Conservation (phyloP, 495 filamentous ascomycete species). For the Apiosordaria backusii region DNA sequence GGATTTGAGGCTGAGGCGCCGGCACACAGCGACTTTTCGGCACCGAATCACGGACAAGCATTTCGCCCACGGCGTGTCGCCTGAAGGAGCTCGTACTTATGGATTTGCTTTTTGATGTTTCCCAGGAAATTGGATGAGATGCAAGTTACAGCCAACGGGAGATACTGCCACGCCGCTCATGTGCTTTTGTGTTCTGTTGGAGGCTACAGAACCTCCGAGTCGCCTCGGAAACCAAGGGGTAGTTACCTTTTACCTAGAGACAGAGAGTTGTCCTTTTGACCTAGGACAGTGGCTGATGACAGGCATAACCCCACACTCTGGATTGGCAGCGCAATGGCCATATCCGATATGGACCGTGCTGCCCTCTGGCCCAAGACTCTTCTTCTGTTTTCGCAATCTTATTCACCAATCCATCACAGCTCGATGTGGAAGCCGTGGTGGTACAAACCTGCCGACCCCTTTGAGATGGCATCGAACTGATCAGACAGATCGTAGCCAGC, state of each 20-base stretch:
- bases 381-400: not conserved
- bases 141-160: not conserved
- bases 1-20: conserved; percentile 1
- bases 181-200: not conserved
- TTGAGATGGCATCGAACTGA: conserved; percentile 9
- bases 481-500: conserved; percentile 9
- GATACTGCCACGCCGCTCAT: not conserved
- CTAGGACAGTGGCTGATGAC: not conserved
- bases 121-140: conserved; percentile 1
- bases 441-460: not conserved
- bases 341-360: not conserved
- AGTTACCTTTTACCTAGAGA: not conserved
- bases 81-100: too few relatives aligned
- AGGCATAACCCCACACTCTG: not conserved
- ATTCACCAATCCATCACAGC: too few relatives aligned
- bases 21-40: not conserved
- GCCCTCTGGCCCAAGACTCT: not conserved
- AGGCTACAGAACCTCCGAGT: not conserved
- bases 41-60: not conserved
- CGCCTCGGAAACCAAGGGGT: not conserved
- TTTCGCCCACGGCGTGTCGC: not conserved
- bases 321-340: too few relatives aligned
- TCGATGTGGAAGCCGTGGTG: not conserved
- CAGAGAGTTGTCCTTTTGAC: not conserved
- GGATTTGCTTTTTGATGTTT: not conserved